Evolutionary conservation across 371 early-diverging fungal genomes (phyloP).

Genomic region (Apophysomyces trapeziformis): DNA sequence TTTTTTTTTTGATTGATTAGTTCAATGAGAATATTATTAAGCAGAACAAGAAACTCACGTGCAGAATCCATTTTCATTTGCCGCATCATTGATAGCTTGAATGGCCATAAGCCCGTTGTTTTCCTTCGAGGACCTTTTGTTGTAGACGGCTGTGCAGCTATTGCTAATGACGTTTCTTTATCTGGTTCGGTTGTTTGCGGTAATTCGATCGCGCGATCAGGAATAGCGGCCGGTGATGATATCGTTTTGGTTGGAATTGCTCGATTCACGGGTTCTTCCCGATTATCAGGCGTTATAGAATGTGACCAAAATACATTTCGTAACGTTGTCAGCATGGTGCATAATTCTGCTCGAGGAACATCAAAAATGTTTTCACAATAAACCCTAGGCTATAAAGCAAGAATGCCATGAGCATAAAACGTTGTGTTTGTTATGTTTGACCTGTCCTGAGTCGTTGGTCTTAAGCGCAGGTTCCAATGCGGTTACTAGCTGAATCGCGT

Average conservation of each 20-base stretch:
- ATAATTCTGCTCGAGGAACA: constrained; percentile 11
- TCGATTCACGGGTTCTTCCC: not conserved
- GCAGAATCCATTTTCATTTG: not conserved
- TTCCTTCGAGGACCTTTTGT: not conserved
- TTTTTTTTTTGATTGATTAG: constrained; percentile 1
- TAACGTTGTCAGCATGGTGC: not conserved
- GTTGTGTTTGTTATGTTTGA: not conserved
- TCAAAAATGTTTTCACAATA: constrained; percentile 17
- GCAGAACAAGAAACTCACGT: not conserved
- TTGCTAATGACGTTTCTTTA: not conserved
- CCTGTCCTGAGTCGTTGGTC: not conserved
- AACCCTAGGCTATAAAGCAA: not conserved
- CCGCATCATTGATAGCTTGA: not conserved
- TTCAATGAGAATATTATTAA: not conserved
- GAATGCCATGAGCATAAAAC: not conserved
- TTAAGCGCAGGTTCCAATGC: not conserved
- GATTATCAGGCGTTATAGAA: not conserved
- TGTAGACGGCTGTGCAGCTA: not conserved
- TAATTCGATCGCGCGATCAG: not conserved
- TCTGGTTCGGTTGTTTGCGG: not conserved
- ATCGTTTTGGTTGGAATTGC: not conserved
- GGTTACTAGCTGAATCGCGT: not conserved
- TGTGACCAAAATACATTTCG: constrained; percentile 14
- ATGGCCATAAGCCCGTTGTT: not conserved
- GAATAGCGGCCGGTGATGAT: too few species aligned